Conservation (phyloP, 371 early-diverging fungal genomes). For the Mortierella sp. region DNA sequence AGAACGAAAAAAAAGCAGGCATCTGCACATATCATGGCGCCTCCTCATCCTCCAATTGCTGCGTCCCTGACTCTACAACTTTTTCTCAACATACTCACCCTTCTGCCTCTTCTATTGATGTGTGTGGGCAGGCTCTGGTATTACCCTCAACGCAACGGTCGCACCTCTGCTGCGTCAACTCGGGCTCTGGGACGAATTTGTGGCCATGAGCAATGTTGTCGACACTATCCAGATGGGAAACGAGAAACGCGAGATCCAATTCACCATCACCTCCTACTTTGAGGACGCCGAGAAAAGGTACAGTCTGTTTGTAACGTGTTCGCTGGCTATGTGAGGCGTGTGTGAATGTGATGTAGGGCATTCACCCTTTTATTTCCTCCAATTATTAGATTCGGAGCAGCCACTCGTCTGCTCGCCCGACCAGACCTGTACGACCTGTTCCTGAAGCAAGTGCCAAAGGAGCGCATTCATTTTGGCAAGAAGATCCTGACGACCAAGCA, state of each 20-base stretch:
- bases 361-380: too few species aligned
- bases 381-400: background rate
- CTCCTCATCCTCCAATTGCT: too few species aligned
- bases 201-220: background rate
- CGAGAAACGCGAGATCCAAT: background rate
- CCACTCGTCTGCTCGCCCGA: background rate
- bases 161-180: background rate
- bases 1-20: too few species aligned
- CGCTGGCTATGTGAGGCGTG: too few species aligned
- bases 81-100: too few species aligned
- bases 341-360: too few species aligned
- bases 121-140: background rate
- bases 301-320: too few species aligned
- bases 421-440: background rate
- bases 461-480: conserved; percentile 12
- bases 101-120: too few species aligned
- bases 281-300: too few species aligned
- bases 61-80: background rate
- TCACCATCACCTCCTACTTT: background rate
- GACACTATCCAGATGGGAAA: background rate
- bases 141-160: background rate
- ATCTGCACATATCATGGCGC: too few species aligned
- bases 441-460: background rate
- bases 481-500: conserved; percentile 29
- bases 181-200: background rate